Evolutionary conservation across 441 rosid genomes (phyloP), one percentile per base, ranked within the genome.

Genomic region (Kokia cookei): DNA sequence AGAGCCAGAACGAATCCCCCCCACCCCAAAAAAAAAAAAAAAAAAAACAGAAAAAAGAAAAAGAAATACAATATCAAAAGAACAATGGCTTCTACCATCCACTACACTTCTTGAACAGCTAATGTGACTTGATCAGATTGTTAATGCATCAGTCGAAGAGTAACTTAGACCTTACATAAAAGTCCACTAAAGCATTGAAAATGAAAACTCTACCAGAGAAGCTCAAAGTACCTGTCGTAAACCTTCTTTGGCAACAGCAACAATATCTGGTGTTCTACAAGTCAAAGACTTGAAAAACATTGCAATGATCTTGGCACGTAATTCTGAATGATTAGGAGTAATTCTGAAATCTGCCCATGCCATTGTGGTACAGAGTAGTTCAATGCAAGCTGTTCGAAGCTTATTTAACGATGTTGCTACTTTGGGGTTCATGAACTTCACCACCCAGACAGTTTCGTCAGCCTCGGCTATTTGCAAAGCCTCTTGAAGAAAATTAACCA

Each of bases 211-310:
- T 43, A 43, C 47, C 47, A 43, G 8, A 43, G 47, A 43, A 43
- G 47, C 11, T 43, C 47, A 43, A 43, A 43, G 11, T 43, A 43
- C 47, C 47, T 43, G 47, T 43, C 47, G 47, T 43, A 43, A 43
- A 43, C 47, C 47, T 12, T 43, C 12, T 43, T 43, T 43, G 22
- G 22, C 94, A 84, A 93, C 98, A 58, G 88, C 90, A 77, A 92
- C 98, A 86, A 96, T 89, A 86, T 94, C 99, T 66, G 97, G 93
- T 10, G 94, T 92, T 53, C 90, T 86, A 78, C 97, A 91, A 1
- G 98, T 96, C 87, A 96, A 81, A 59, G 97, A 93, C 84, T 92
- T 96, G 85, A 94, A 96, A 84, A 96, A 94, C 98, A 96, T 96
- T 82, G 98, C 86, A 77, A 96, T 96, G 76, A 96, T 94, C 88